Conservation (phyloP, 1,139 yeast species). For the Zygotorulaspora mrakii region DNA sequence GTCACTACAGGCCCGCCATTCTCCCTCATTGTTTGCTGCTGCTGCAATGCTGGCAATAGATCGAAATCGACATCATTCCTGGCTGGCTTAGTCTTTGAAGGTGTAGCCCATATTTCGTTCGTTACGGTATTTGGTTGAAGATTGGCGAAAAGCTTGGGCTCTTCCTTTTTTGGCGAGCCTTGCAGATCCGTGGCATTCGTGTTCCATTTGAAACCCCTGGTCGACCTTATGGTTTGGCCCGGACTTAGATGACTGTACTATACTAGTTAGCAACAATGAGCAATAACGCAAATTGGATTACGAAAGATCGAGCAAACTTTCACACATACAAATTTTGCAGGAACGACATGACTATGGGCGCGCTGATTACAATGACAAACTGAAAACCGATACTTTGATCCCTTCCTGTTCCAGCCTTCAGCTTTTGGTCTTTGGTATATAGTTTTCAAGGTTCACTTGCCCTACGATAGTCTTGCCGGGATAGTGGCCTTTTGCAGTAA, state of each 20-base stretch:
- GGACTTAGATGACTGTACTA: conserved; percentile 32
- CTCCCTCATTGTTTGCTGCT: conserved; percentile 16
- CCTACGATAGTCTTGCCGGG: no score
- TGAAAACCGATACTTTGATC: no score
- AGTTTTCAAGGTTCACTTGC: no score
- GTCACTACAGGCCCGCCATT: conserved; percentile 23
- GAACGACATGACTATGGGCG: conserved; percentile 26
- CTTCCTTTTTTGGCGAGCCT: conserved; percentile 4
- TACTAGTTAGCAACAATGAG: conserved; percentile 6
- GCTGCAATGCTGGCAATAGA: conserved; percentile 11
- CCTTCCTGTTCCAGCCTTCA: no score
- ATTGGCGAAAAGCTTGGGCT: conserved; percentile 9
- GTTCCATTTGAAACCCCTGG: conserved; percentile 39
- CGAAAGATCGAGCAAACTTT: background rate
- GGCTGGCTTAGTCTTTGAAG: conserved; percentile 10
- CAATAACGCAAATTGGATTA: background rate
- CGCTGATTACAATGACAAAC: background rate
- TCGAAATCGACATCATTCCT: conserved; percentile 4
- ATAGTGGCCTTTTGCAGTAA: no score
- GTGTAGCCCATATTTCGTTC: conserved; percentile 15
- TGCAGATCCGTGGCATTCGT: conserved; percentile 18
- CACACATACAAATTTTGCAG: conserved; percentile 32
- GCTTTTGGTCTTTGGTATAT: no score
- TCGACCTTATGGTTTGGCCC: conserved; percentile 38
- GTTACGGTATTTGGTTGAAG: conserved; percentile 9